Base-by-base conservation (phyloP, 257 asterid species). In the Solanum peruvianum region DNA sequence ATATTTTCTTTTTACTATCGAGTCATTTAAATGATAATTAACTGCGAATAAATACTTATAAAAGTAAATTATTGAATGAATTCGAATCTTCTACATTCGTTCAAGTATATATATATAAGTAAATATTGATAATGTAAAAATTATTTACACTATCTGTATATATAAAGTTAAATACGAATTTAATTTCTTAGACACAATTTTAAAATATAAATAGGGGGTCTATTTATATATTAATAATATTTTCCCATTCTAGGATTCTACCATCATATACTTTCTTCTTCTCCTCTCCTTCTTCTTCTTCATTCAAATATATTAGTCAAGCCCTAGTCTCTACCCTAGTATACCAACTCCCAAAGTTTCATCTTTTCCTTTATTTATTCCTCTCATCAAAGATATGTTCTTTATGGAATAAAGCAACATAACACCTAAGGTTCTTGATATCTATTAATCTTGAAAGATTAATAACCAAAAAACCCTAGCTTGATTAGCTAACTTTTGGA, bases 381-480 rank as follows among this genome's bases (percentile, higher is more conserved):
- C 64, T 44, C 25, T 44, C n/a, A 77, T 15, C 11, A 37, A 75
- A 39, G 29, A 41, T 37, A 37, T 76, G 58, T 78, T 78, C 10
- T 44, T 44, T 25, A 77, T 45, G 18, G 27, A 27, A 27, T 80
- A 80, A 47, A 47, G 67, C 67, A 47, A 6, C 58, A 49, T 14
- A 47, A 47, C 83, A 80, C 85, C 85, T 80, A 80, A 47, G 27
- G 27, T 80, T 80, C 85, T 80, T 78, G 84, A 78, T 42, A 78
- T 18, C 82, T 64, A 49, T 49, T 49, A 49, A 15, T 21, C 18
- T 67, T 69, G 76, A 11, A 39, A 75, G 70, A n/a, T 60, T 60
- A 9, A 29, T 83, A 44, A n/a, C 27, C 56, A 87, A 84, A 84
- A 84, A 87, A 23, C 89, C 76, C 87, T 87, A 47, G 11, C 1